phyloP scores from a whole-genome alignment of 768 basidiomycete genomes.

The Pisolithus microcarpus region DNA sequence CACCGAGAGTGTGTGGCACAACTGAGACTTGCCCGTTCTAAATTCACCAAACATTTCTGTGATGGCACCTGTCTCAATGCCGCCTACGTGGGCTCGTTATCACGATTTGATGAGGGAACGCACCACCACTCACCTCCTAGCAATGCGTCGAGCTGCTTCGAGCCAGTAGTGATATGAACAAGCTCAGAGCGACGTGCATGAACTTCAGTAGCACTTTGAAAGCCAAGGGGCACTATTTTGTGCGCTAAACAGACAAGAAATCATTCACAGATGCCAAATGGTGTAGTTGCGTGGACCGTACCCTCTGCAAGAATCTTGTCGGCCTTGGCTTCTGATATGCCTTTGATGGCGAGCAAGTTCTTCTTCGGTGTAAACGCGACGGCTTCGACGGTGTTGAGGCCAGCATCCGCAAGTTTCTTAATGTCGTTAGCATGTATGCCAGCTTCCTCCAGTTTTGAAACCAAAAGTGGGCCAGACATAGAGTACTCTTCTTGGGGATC shows the following conservation, averaged over 20 bases:
- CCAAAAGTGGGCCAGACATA: constrained; percentile 77
- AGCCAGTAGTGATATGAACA: constrained; percentile 94
- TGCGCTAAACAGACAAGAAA: constrained; percentile 48
- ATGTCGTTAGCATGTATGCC: constrained; percentile 88
- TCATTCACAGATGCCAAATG: constrained; percentile 1
- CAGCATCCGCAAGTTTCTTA: constrained; percentile 90
- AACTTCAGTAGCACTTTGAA: constrained; percentile 96
- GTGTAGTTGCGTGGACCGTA: constrained; percentile 28
- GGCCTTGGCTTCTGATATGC: constrained; percentile 94
- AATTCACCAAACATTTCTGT: constrained; percentile 99
- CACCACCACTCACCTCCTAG: constrained; percentile 61
- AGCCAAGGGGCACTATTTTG: constrained; percentile 95
- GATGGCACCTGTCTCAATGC: constrained; percentile 97
- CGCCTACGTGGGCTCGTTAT: constrained; percentile 45
- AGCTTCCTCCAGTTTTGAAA: constrained; percentile 78
- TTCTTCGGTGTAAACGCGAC: constrained; percentile 98
- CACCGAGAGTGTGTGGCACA: constrained; percentile 96
- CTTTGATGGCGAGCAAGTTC: constrained; percentile 81
- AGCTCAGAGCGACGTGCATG: constrained; percentile 92
- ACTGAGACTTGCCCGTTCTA: constrained; percentile 94
- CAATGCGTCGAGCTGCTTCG: constrained; percentile 91
- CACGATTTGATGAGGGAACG: constrained; percentile 1
- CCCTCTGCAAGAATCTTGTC: constrained; percentile 94
- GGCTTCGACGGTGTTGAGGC: constrained; percentile 88
- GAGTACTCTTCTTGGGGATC: constrained; percentile 47